Evolutionary conservation across 2,329 filamentous ascomycete genomes (phyloP).

Genomic region (Arthrobotrys sphaeroides): DNA sequence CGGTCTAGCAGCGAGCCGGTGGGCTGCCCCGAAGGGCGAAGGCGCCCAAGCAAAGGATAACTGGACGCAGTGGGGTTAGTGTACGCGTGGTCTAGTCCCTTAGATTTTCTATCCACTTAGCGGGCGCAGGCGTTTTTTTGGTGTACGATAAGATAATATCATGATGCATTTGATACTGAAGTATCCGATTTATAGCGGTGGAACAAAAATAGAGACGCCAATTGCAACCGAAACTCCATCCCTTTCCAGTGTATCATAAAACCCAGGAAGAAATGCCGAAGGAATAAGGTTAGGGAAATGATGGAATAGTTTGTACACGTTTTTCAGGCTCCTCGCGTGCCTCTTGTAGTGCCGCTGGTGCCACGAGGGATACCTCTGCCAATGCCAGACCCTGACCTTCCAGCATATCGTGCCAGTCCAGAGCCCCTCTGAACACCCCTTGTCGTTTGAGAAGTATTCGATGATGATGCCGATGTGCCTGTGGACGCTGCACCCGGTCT

Average conservation of each 20-base stretch:
- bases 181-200: background rate
- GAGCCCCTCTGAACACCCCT: slow-evolving; percentile 45
- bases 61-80: slow-evolving; percentile 38
- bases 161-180: background rate
- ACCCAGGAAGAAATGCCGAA: background rate
- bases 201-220: slow-evolving; percentile 1
- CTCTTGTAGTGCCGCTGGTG: slow-evolving; percentile 61
- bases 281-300: slow-evolving; percentile 7
- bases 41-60: slow-evolving; percentile 15
- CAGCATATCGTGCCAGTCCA: slow-evolving; percentile 47
- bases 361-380: slow-evolving; percentile 61
- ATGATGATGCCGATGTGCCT: slow-evolving; percentile 17
- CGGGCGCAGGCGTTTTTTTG: slow-evolving; percentile 28
- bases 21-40: slow-evolving; percentile 32
- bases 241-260: slow-evolving; percentile 23
- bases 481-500: background rate
- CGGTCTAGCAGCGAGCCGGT: slow-evolving; percentile 33
- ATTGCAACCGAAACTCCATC: slow-evolving; percentile 43
- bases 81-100: background rate
- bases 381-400: slow-evolving; percentile 37
- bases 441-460: background rate
- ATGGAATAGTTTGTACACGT: slow-evolving; percentile 13
- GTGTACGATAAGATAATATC: slow-evolving; percentile 11
- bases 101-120: slow-evolving; percentile 2
- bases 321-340: slow-evolving; percentile 13